Evolutionary conservation across 805 yeast species (phyloP), one percentile per base, ranked within the genome.

Genomic region (Saccharomycopsis sp.): DNA sequence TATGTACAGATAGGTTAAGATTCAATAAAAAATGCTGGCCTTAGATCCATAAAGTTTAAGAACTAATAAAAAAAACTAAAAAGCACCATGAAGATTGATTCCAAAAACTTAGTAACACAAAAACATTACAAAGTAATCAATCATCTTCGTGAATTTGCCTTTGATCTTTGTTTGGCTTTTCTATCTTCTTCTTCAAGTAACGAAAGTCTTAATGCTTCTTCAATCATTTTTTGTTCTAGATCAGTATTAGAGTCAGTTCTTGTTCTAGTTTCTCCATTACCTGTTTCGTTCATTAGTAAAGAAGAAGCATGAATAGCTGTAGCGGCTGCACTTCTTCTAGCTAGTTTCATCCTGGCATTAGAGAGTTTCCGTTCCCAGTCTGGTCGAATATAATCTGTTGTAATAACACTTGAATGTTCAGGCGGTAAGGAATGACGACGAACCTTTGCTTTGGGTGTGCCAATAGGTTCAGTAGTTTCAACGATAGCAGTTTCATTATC

Each of bases 291-390:
- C 51, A 34, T 50, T 34, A 41, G 20, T 51, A 85, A 69, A 42
- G 87, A 86, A 10, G 94, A 76, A 2, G 94, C 88, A 59, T 89
- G 97, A 30, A 89, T 73, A 1, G 95, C 95, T 26, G 85, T 84
- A 0, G 97, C 97, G 12, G 95, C 85, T 0, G 96, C 96, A 0
- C 96, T 79, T 52, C 86, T 71, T 43, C 94, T 71, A 0, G 94
- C 95, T 27, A 86, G 62, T 49, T 78, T 78, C 44, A 78, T 70
- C 38, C 88, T 71, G 3, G 95, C 95, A 37, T 74, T 67, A 6
- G 69, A 65, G 36, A 89, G 68, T 48, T 76, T 81, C 15, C 67
- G 60, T 52, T 84, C 87, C 98, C 98, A 89, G 54, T 85, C 95
- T 1, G 98, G 97, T 38, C 96, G 69, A 31, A 89, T 83, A 47